Evolutionary conservation across 2,329 filamentous ascomycete genomes (phyloP), one percentile per base, ranked within the genome.

Genomic region (Venturia oleaginea): DNA sequence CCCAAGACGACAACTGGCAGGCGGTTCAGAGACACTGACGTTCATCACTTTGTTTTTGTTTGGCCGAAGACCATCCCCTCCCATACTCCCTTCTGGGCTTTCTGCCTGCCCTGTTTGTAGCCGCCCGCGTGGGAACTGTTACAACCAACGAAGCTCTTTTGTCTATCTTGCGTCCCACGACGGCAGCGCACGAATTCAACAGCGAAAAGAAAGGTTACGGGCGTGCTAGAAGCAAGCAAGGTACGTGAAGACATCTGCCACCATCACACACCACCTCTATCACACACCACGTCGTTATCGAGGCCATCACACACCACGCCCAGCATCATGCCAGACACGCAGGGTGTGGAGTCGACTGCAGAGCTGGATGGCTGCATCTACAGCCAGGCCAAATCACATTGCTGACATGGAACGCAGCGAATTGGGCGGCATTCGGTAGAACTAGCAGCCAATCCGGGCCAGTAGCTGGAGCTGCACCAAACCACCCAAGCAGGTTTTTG

Each of bases 351-450:
- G n/a, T 3, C 1, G 10, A 2, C 7, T 54, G 27, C 22, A 13
- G 27, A 30, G 3, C 3, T 34, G 51, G 19, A 34, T 34, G 27
- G 4, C 24, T 55, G 51, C 11, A 55, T n/a, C 24, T 19, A 22
- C 7, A 10, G 24, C 48, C 27, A 34, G 27, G 30, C 11, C 51
- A 34, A 57, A 57, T 57, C 51, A 57, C 51, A 57, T 57, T 57
- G 51, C 51, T 57, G 51, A 37, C 51, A n/a, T 57, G 51, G 51
- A 57, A 32, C 48, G 48, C 48, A 54, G 48, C 48, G 48, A 54
- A 54, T 27, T 54, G 48, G 32, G 48, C 48, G 51, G 30, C 51
- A 57, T 55, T 34, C 51, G 27, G 13, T n/a, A n/a, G n/a, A n/a
- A n/a, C n/a, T n/a, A 55, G 51, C 51, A 55, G 30, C 51, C 51